Evolutionary conservation across 805 yeast species (phyloP), one percentile per base, ranked within the genome.

Genomic region (Saccharomycopsis schoenii): DNA sequence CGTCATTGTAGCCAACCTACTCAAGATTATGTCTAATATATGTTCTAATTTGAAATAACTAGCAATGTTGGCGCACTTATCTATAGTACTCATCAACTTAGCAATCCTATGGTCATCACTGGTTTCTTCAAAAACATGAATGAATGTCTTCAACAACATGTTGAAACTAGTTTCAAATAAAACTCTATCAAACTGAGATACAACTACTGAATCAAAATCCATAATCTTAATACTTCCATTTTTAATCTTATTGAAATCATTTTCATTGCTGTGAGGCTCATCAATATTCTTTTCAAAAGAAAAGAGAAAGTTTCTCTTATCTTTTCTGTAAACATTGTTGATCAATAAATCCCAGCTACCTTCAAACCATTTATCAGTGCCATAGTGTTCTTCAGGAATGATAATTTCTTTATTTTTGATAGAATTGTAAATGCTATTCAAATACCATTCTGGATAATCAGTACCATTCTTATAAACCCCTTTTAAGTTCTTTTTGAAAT

Each of bases 301-400:
- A 58, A 62, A 62, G 19, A 24, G n/a, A 40, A 62, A 62, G 25
- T 39, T 58, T 21, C 57, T 56, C n/a, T 54, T 42, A 42, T 55
- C 40, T 8, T 8, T 24, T 62, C 78, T 81, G 34, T 81, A 78
- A 1, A 81, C 77, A n/a, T 52, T 54, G 34, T 39, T 43, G 52
- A 88, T 80, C 63, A 88, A 71, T 62, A 86, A 84, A 66, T 85
- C 85, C 96, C 96, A 88, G 17, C 83, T 77, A 68, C 88, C 93
- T 69, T 92, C 97, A 72, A 92, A 93, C 85, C 96, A 87, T 69
- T 88, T 90, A 21, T 90, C 88, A 11, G 91, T 89, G 15, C 93
- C 94, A 70, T 90, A 96, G 67, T 93, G 97, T 68, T 94, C 99
- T 68, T 94, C 98, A 0, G 99, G 98, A 92, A 96, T 89, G 57